phyloP scores from a whole-genome alignment of 495 filamentous ascomycete species.

The Parathielavia hyrcaniae region DNA sequence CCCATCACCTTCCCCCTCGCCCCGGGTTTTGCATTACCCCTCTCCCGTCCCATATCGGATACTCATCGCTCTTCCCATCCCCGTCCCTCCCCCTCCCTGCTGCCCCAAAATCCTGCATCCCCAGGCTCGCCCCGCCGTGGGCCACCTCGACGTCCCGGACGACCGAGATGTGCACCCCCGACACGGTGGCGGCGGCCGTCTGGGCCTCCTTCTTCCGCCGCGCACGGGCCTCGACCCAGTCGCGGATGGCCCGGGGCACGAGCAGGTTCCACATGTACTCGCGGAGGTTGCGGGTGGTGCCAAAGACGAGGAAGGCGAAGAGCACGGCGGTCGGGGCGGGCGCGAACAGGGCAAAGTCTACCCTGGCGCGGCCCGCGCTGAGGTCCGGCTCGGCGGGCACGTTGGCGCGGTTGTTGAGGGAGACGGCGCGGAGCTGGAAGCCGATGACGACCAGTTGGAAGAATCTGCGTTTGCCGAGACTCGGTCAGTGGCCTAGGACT shows the following conservation, averaged over 20 bases:
- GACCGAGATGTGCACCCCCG: conserved; percentile 1
- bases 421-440: conserved; percentile 36
- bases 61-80: conserved; percentile 15
- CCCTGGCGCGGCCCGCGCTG: conserved; percentile 29
- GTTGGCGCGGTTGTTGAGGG: conserved; percentile 31
- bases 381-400: conserved; percentile 34
- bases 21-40: neutral
- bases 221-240: conserved; percentile 2
- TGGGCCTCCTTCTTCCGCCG: neutral
- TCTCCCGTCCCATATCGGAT: conserved; percentile 10
- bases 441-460: conserved; percentile 43
- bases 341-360: conserved; percentile 40
- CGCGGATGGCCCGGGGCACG: conserved; percentile 12
- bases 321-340: conserved; percentile 40
- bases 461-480: conserved; percentile 1
- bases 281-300: conserved; percentile 38
- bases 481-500: neutral
- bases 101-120: conserved; percentile 1
- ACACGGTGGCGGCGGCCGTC: neutral
- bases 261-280: conserved; percentile 21
- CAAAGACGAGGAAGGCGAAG: conserved; percentile 39
- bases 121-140: neutral
- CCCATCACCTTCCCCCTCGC: neutral
- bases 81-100: neutral
- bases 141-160: neutral